phyloP scores from a whole-genome alignment of 2,329 filamentous ascomycete species.

The Sporothrix variecibatus region DNA sequence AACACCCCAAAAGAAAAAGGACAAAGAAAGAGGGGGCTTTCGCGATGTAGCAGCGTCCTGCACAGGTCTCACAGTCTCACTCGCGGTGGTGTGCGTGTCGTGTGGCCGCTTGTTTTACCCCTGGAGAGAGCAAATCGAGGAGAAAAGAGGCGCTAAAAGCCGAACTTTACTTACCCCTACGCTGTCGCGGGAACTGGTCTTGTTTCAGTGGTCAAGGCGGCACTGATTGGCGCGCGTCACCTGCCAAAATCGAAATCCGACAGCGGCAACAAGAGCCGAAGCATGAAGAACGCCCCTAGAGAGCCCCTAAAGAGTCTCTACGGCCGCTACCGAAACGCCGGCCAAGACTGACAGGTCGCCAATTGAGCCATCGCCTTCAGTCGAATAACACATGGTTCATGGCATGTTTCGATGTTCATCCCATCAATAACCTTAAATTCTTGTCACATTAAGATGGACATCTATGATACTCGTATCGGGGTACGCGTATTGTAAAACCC shows the following conservation, averaged over 20 bases:
- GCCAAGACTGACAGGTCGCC: not conserved
- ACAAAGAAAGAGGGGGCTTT: constrained; percentile 12
- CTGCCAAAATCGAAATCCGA: not conserved
- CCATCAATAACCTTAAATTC: not conserved
- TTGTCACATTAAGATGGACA: not conserved
- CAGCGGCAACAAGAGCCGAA: not conserved
- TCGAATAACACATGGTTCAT: not conserved
- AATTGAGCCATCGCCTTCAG: not conserved
- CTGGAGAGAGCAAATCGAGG: not conserved
- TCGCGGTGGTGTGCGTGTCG: not conserved
- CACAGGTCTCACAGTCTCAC: not conserved
- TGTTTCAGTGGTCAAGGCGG: not conserved
- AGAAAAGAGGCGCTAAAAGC: not conserved
- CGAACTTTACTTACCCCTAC: not conserved
- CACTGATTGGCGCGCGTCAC: not conserved
- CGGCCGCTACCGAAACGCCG: constrained; percentile 14
- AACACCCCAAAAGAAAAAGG: not conserved
- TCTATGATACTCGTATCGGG: not conserved
- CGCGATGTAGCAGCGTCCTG: not conserved
- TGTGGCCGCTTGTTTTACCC: not conserved
- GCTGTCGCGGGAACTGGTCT: not conserved
- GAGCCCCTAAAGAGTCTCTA: not conserved
- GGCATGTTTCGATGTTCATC: not conserved
- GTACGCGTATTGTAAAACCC: not conserved
- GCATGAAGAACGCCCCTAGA: not conserved